Base-by-base conservation (phyloP, 2,329 filamentous ascomycete genomes). In the Stemphylium beticola region DNA sequence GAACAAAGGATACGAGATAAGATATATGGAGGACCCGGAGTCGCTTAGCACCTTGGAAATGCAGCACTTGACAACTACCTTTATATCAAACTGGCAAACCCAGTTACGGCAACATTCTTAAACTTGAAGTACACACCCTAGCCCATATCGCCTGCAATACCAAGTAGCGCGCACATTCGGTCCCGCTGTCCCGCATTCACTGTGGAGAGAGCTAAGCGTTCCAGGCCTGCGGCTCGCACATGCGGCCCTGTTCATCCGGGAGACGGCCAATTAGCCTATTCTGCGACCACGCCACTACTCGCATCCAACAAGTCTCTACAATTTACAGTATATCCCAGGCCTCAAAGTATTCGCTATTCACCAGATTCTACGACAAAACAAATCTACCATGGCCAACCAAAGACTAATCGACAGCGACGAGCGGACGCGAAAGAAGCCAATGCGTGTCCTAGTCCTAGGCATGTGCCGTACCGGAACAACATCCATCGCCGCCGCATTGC, bases 361-460 rank as follows among this genome's bases (percentile, higher is more conserved):
- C 12, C 20, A 22, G 9, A 44, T 18, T n/a, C 14, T 17, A 20
- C 18, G 6, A 17, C 14, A 14, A 20, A 17, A 34, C 12, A 22
- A 10, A n/a, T 26, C 54, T 38, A 33, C 39, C 31, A 53, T 61
- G 57, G 29, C 65, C 15, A 9, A 14, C 48, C 55, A 48, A 20
- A 54, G 67, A 34, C 49, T 62, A 68, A 88, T 91, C 73, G 85
- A 91, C 74, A 80, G 85, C 44, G 81, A 85, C 62, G 78, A 86
- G 78, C 87, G 86, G 73, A 82, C 81, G 55, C 85, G 88, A 51
- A 83, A 79, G 29, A 87, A 89, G 46, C 88, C 88, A 31, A 91
- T 91, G 88, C 85, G 85, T 71, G 85, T 91, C 41, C 83, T 91
- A 31, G 83, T 87, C 41, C 81, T 92, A 0, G 88, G 88, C 40